Evolutionary conservation across 2,329 filamentous ascomycete genomes (phyloP).

Genomic region (Ceratocystis papillata): DNA sequence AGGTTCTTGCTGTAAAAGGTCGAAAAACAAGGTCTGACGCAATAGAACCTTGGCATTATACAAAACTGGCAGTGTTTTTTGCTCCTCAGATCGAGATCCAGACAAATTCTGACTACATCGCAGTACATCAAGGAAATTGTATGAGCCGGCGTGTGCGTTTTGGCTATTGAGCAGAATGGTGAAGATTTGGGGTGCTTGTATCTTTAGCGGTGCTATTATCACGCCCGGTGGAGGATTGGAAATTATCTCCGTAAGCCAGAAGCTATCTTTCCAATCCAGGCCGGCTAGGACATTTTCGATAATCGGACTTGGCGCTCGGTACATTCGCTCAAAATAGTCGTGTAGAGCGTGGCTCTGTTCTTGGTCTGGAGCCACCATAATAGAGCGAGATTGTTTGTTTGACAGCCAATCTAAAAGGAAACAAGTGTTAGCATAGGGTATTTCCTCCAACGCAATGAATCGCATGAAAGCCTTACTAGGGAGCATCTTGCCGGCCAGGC

Average conservation of each 20-base stretch:
- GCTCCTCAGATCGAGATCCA: constrained; percentile 39
- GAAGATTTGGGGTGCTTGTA: constrained; percentile 40
- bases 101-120: constrained; percentile 42
- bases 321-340: constrained; percentile 40
- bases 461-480: constrained; percentile 13
- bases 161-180: constrained; percentile 42
- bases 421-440: neutral
- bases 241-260: constrained; percentile 38
- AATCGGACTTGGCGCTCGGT: constrained; percentile 35
- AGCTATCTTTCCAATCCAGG: constrained; percentile 45
- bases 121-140: constrained; percentile 44
- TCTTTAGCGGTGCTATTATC: constrained; percentile 30
- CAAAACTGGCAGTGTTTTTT: constrained; percentile 40
- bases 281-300: constrained; percentile 36
- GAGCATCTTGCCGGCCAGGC: constrained; percentile 18
- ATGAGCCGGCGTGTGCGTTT: constrained; percentile 40
- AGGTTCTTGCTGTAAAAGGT: constrained; percentile 41
- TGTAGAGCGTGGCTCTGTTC: constrained; percentile 38
- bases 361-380: constrained; percentile 41
- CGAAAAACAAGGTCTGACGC: constrained; percentile 45
- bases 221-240: neutral
- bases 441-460: neutral
- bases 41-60: constrained; percentile 46
- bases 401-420: neutral
- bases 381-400: constrained; percentile 37